These are phyloP conservation scores for Coniella lustricola DNA, from an alignment of 2,329 filamentous ascomycete genomes.

Conservation along the genomic window DNA sequence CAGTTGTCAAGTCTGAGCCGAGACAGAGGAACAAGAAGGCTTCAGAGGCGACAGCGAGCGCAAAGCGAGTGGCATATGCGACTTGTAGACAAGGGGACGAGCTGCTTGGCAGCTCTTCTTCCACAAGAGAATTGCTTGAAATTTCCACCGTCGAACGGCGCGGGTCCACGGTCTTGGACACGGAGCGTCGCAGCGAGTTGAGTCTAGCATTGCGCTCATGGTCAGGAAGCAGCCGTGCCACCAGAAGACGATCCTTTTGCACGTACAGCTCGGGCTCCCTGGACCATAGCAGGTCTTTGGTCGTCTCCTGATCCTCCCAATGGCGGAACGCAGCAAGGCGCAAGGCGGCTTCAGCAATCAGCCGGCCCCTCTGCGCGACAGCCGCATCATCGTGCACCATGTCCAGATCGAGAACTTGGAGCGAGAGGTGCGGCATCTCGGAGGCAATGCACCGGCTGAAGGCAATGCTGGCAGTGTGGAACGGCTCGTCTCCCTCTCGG, in stretches of 20 bases:
- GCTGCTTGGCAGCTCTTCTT: not conserved
- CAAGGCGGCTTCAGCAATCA: slow-evolving; percentile 16
- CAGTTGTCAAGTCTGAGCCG: not conserved
- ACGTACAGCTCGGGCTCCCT: slow-evolving; percentile 24
- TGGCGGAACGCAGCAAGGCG: not conserved
- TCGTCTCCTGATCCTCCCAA: not conserved
- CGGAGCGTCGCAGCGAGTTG: slow-evolving; percentile 17
- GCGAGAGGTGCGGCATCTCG: slow-evolving; percentile 17
- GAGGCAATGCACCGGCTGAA: slow-evolving; percentile 16
- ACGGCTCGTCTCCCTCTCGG: slow-evolving; percentile 16
- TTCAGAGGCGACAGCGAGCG: not conserved
- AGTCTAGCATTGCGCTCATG: slow-evolving; percentile 15
- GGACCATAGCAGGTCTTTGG: not conserved
- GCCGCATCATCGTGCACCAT: not conserved
- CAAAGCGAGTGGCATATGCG: not conserved
- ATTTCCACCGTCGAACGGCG: no score
- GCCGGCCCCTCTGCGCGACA: slow-evolving; percentile 17
- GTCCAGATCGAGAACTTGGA: slow-evolving; percentile 21
- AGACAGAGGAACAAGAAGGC: not conserved
- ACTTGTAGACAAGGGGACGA: not conserved
- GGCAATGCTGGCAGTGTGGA: slow-evolving; percentile 20
- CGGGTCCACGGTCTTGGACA: slow-evolving; percentile 9
- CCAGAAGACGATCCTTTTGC: slow-evolving; percentile 19
- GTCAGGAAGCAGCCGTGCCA: slow-evolving; percentile 22
- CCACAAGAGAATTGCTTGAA: no score